phyloP scores from a whole-genome alignment of 306 rosid species.

The Quillaja saponaria region DNA sequence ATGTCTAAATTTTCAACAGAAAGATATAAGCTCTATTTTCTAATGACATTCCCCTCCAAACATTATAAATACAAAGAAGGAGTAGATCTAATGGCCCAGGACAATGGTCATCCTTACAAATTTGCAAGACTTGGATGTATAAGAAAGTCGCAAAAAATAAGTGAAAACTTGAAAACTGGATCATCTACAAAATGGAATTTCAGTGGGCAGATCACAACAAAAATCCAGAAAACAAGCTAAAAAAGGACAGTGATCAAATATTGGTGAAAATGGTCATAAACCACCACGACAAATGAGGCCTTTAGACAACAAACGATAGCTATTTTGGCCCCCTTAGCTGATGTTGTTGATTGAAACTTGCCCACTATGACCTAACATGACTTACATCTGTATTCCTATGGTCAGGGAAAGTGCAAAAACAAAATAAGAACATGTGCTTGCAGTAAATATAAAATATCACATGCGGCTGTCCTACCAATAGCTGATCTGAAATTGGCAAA shows the following conservation, averaged over 20 bases:
- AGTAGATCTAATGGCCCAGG: no score
- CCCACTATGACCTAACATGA: not conserved
- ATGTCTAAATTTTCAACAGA: no score
- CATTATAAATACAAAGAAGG: no score
- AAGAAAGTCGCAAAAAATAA: not conserved
- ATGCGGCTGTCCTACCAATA: not conserved
- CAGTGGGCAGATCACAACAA: no score
- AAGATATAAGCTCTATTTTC: no score
- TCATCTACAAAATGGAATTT: no score
- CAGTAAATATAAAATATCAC: not conserved
- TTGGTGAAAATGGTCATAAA: no score
- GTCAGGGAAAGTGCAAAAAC: not conserved
- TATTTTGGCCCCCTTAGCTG: not conserved
- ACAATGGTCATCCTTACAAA: no score
- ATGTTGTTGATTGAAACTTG: not conserved
- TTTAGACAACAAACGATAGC: not conserved
- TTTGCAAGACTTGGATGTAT: not conserved
- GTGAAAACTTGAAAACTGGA: no score
- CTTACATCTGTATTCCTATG: not conserved
- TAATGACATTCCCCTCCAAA: no score
- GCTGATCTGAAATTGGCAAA: slow-evolving; percentile 8
- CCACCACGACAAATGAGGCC: not conserved
- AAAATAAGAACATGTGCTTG: not conserved
- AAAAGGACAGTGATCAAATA: not conserved
- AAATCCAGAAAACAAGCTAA: not conserved